A percentile compares a stretch with the other conserved stretches of the same genome.
These are phyloP conservation scores for Trichoderma koningiopsis DNA, from an alignment of 2,329 filamentous ascomycete genomes.

Conservation along the genomic window DNA sequence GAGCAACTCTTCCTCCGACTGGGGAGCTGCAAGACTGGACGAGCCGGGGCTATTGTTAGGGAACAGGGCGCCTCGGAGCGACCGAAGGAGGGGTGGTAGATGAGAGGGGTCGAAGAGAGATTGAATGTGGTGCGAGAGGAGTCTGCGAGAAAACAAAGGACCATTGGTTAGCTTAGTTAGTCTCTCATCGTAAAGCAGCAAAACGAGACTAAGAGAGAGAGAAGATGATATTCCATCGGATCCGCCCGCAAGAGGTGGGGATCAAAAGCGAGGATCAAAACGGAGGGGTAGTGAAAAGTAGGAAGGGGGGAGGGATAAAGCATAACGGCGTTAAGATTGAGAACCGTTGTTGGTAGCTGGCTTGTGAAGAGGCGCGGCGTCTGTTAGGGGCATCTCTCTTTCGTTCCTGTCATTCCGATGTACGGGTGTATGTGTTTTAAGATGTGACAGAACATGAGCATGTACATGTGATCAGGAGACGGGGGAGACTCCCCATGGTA, in stretches of 20 bases:
- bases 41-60: constrained; percentile 78
- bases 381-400: constrained; percentile 13
- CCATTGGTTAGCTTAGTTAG: constrained; percentile 26
- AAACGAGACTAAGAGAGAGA: constrained; percentile 4
- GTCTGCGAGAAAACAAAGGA: constrained; percentile 45
- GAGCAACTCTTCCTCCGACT: constrained; percentile 59
- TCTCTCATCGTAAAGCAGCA: background rate
- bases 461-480: constrained; percentile 16
- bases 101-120: constrained; percentile 63
- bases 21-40: constrained; percentile 61
- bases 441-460: constrained; percentile 7
- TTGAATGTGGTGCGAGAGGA: constrained; percentile 60
- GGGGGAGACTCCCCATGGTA: constrained; percentile 2
- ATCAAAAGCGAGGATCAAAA: constrained; percentile 7
- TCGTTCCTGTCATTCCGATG: constrained; percentile 8
- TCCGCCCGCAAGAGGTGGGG: constrained; percentile 21
- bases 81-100: constrained; percentile 68
- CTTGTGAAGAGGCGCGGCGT: background rate
- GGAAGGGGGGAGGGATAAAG: background rate
- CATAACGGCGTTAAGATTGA: background rate
- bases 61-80: constrained; percentile 77
- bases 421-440: constrained; percentile 1
- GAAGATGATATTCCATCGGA: constrained; percentile 5
- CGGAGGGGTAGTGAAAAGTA: constrained; percentile 1
- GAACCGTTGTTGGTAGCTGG: constrained; percentile 9